These are phyloP conservation scores for Trichoderma sp. DNA, from an alignment of 2,329 filamentous ascomycete genomes.

Conservation along the genomic window DNA sequence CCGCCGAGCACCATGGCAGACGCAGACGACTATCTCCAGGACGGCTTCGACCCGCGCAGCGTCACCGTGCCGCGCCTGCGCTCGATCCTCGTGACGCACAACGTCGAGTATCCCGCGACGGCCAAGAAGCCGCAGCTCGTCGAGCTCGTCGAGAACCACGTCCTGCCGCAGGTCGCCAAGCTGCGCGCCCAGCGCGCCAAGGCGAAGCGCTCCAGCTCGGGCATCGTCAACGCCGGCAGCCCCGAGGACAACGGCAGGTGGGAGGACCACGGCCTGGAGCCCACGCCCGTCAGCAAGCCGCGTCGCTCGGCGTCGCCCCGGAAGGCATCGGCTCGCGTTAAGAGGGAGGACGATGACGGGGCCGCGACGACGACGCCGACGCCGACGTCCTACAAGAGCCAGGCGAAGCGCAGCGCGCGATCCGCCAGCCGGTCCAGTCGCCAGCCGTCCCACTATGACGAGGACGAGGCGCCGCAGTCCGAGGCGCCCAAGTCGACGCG, in stretches of 20 bases:
- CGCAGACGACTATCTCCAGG: slow-evolving; percentile 80
- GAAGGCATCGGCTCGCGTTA: slow-evolving; percentile 55
- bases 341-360: slow-evolving; percentile 54
- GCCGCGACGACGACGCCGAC: slow-evolving; percentile 30
- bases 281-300: slow-evolving; percentile 49
- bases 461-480: slow-evolving; percentile 44
- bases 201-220: slow-evolving; percentile 83
- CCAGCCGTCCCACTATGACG: slow-evolving; percentile 56
- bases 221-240: slow-evolving; percentile 71
- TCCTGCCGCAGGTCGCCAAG: slow-evolving; percentile 76
- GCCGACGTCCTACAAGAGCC: slow-evolving; percentile 46
- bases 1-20: slow-evolving; percentile 58
- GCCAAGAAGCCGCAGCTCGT: slow-evolving; percentile 92
- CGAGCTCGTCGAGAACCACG: slow-evolving; percentile 76
- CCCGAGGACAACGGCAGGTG: slow-evolving; percentile 67
- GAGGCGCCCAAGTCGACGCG: slow-evolving; percentile 47
- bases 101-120: slow-evolving; percentile 79
- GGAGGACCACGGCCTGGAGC: slow-evolving; percentile 60
- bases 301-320: slow-evolving; percentile 59
- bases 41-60: slow-evolving; percentile 79
- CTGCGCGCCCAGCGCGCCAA: slow-evolving; percentile 73
- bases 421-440: slow-evolving; percentile 59
- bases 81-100: slow-evolving; percentile 87
- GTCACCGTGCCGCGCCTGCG: slow-evolving; percentile 87
- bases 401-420: slow-evolving; percentile 58